These are phyloP conservation scores for Chlorella ohadii DNA, from an alignment of 139 green algal species.

Conservation along the genomic window DNA sequence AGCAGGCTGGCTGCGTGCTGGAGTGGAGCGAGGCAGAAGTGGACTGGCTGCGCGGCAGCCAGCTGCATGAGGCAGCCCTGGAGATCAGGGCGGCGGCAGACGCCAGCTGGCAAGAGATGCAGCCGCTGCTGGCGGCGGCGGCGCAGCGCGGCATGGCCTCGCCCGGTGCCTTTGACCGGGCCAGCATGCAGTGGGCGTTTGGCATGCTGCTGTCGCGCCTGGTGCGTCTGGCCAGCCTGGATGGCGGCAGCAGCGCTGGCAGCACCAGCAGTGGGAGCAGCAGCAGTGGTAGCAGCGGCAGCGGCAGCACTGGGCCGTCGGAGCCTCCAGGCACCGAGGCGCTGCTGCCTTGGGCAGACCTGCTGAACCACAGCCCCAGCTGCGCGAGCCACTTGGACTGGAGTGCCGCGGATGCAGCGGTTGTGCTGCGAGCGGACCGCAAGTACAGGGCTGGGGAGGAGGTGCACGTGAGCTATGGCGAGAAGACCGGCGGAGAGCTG, in stretches of 20 bases:
- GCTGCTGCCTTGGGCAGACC: slow-evolving; percentile 71
- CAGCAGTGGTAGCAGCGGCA: not conserved
- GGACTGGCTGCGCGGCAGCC: slow-evolving; percentile 42
- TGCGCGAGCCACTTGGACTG: slow-evolving; percentile 48
- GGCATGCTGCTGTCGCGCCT: slow-evolving; percentile 71
- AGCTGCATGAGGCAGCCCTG: slow-evolving; percentile 36
- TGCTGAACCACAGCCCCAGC: slow-evolving; percentile 66
- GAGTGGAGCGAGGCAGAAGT: slow-evolving; percentile 71
- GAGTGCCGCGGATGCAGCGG: slow-evolving; percentile 29
- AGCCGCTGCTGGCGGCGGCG: slow-evolving; percentile 40
- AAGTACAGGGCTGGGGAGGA: slow-evolving; percentile 58
- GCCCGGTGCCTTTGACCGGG: slow-evolving; percentile 37
- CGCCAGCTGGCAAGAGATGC: slow-evolving; percentile 47
- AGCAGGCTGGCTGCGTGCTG: slow-evolving; percentile 60
- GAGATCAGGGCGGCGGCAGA: slow-evolving; percentile 54
- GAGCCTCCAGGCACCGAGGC: slow-evolving; percentile 58
- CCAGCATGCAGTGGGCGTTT: slow-evolving; percentile 56
- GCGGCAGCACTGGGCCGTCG: slow-evolving; percentile 17
- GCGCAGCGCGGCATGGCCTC: slow-evolving; percentile 23
- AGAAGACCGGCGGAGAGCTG: slow-evolving; percentile 28
- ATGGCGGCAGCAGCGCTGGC: slow-evolving; percentile 41
- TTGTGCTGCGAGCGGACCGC: slow-evolving; percentile 63
- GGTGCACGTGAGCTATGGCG: slow-evolving; percentile 19
- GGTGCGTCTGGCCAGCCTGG: slow-evolving; percentile 54
- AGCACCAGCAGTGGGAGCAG: slow-evolving; percentile 5